Evolutionary conservation across 257 asterid genomes (phyloP).

Genomic region (Solanum okadae): DNA sequence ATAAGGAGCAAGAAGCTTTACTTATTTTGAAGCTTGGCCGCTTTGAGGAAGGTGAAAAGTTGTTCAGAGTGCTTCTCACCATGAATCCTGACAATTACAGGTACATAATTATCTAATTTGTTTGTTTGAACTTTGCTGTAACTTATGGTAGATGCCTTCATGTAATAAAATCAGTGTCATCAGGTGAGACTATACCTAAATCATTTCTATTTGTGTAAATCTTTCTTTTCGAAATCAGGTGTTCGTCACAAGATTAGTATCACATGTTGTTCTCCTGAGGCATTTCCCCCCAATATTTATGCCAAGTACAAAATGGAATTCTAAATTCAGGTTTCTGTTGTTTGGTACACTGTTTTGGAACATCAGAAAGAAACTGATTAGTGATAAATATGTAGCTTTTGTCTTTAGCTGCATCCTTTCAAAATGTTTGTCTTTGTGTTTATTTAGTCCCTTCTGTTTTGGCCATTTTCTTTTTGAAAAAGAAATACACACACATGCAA

Average conservation of each 20-base stretch:
- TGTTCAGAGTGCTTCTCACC: constrained; percentile 64
- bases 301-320: neutral
- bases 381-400: neutral
- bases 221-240: neutral
- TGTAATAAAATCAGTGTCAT: neutral
- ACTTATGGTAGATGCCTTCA: neutral
- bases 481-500: neutral
- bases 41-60: constrained; percentile 67
- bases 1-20: constrained; percentile 84
- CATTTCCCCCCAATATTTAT: neutral
- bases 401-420: neutral
- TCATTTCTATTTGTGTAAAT: neutral
- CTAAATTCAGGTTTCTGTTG: neutral
- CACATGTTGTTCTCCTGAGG: neutral
- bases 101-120: constrained; percentile 16
- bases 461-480: neutral
- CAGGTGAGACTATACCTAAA: neutral
- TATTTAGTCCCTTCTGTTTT: neutral
- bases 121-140: neutral
- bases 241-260: neutral
- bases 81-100: constrained; percentile 95
- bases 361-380: neutral
- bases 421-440: neutral
- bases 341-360: neutral
- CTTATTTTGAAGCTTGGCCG: constrained; percentile 75